Conservation (phyloP, 2,329 filamentous ascomycete species). For the Colletotrichum tropicicola region DNA sequence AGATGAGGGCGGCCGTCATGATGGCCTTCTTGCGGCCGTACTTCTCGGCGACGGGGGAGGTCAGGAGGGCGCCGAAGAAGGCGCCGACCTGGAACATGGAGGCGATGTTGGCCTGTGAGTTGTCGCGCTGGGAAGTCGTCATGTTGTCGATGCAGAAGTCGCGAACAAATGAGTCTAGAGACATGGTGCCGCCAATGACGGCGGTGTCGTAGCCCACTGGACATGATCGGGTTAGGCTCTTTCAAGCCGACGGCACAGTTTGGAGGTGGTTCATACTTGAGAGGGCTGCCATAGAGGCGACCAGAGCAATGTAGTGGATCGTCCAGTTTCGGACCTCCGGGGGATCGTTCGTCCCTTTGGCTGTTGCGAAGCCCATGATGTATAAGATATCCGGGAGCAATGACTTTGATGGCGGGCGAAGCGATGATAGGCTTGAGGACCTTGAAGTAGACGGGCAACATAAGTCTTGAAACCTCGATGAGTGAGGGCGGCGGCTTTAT, state of each 20-base stretch:
- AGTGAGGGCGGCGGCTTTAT: background rate
- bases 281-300: conserved; percentile 44
- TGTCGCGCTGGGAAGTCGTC: conserved; percentile 20
- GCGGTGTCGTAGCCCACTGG: conserved; percentile 32
- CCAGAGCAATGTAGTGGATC: conserved; percentile 42
- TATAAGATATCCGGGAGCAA: background rate
- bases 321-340: conserved; percentile 44
- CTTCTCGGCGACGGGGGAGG: conserved; percentile 63
- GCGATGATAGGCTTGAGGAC: background rate
- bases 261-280: conserved; percentile 36
- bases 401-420: background rate
- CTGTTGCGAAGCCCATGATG: conserved; percentile 21
- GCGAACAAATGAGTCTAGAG: conserved; percentile 33
- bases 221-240: background rate
- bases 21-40: conserved; percentile 63
- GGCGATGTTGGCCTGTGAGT: conserved; percentile 41
- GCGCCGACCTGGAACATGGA: conserved; percentile 64
- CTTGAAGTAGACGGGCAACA: no score
- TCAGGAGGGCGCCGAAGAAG: conserved; percentile 62
- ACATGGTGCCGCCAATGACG: conserved; percentile 37
- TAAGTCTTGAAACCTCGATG: no score
- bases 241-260: background rate
- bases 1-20: conserved; percentile 59
- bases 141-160: conserved; percentile 30
- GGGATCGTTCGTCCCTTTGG: conserved; percentile 47